A percentile compares a stretch with the other conserved stretches of the same genome.
Conservation (phyloP, 2,329 filamentous ascomycete genomes). For the Colletotrichum acutatum region DNA sequence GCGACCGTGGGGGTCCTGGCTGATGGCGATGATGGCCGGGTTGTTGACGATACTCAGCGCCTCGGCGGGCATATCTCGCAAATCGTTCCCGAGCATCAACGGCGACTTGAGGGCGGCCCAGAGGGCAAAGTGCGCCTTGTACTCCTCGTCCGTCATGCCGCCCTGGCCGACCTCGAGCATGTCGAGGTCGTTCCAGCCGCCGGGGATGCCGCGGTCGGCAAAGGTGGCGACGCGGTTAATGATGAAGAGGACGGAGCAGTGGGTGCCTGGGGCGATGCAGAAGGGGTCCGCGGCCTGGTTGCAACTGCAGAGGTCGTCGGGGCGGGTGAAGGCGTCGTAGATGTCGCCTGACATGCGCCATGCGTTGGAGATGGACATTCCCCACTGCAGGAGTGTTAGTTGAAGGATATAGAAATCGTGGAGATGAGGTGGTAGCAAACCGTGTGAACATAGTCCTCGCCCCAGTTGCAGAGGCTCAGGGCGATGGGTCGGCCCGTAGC, state of each 20-base stretch:
- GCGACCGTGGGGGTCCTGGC: constrained; percentile 47
- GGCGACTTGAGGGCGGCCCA: constrained; percentile 60
- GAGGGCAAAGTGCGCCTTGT: constrained; percentile 57
- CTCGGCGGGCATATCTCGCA: constrained; percentile 40
- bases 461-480: constrained; percentile 50
- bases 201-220: constrained; percentile 33
- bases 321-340: constrained; percentile 45
- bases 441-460: constrained; percentile 41
- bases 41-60: constrained; percentile 39
- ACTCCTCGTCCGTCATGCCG: constrained; percentile 49
- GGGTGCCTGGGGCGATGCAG: constrained; percentile 39
- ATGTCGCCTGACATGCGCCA: constrained; percentile 49
- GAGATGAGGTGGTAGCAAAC: not conserved
- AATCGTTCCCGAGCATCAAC: constrained; percentile 54
- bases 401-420: not conserved
- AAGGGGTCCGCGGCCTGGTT: constrained; percentile 41
- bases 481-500: constrained; percentile 45
- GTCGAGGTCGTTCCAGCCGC: constrained; percentile 49
- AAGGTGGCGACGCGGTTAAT: constrained; percentile 40
- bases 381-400: constrained; percentile 40
- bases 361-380: constrained; percentile 44
- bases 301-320: constrained; percentile 46
- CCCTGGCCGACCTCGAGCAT: constrained; percentile 54
- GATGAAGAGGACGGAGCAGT: constrained; percentile 43
- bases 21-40: constrained; percentile 43